Evolutionary conservation across 306 rosid genomes (phyloP), one percentile per base, ranked within the genome.

Genomic region (Datisca glomerata): DNA sequence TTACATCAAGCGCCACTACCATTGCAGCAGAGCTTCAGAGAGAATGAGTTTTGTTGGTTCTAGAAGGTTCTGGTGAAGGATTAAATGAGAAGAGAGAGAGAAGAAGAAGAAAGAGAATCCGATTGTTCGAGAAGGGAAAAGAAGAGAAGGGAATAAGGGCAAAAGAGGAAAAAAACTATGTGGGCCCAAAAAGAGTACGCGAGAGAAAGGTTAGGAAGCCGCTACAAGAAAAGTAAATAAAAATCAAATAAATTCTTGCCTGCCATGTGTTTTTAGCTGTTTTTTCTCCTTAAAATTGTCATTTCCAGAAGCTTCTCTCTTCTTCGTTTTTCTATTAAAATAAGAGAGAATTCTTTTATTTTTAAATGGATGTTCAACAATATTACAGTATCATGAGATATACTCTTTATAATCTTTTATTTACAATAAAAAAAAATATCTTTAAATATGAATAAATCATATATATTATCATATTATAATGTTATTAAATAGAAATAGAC

Each of bases 1-100:
- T 3, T 29, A 29, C 0, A 38, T 28, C 18, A 38, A 61, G 18
- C 36, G 24, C 18, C 36, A 47, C 36, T 39, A 36, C 32, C 20
- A 53, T 33, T 42, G 61, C 31, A 35, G 21, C 12, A 12, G 18
- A 5, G 16, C 43, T 8, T 21, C 43, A 24, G 49, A 45, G 41
- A 18, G 56, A 33, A 63, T 37, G 51, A 25, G 49, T 64, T 61
- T 36, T 43, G 68, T 52, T 57, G 74, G 55, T 87, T 83, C 94
- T 77, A 83, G 97, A 83, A 87, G 79, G 63, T 83, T 83, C 93
- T 27, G 52, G 55, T 53, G 47, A 24, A 13, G n/a, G 17, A 41
- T 44, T 53, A 36, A 59, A 56, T 21, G 60, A 68, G 25, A 49
- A 45, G 35, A 15, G 21, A 7, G 34, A 12, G 55, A 44, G 38